Evolutionary conservation across 495 filamentous ascomycete species (phyloP).

Genomic region (Penicillium soppii): DNA sequence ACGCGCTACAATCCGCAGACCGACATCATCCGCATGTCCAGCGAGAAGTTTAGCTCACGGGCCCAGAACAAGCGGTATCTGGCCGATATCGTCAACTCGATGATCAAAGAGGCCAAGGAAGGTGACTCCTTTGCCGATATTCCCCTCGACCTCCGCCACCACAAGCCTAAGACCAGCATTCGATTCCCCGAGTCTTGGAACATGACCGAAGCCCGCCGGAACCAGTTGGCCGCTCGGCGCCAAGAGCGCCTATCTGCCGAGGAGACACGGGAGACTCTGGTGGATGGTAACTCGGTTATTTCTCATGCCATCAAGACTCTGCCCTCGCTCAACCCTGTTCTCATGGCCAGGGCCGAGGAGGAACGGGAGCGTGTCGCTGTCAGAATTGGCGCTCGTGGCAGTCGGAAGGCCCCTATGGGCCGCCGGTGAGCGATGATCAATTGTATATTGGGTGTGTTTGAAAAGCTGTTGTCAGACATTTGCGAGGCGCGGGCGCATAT

Average conservation of each 20-base stretch:
- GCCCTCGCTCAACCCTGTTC: conserved; percentile 36
- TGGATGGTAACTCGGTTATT: conserved; percentile 43
- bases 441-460: conserved; percentile 28
- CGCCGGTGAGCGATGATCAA: conserved; percentile 24
- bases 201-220: conserved; percentile 66
- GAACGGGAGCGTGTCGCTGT: conserved; percentile 43
- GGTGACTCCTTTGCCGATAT: conserved; percentile 84
- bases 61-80: conserved; percentile 97
- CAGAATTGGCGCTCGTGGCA: conserved; percentile 29
- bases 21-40: conserved; percentile 83
- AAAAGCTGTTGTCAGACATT: conserved; percentile 31
- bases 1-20: conserved; percentile 87
- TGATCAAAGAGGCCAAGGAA: conserved; percentile 78
- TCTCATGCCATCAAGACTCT: conserved; percentile 30
- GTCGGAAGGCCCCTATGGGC: conserved; percentile 27
- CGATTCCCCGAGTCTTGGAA: conserved; percentile 81
- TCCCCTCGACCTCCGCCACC: conserved; percentile 86
- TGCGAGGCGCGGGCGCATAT: conserved; percentile 40
- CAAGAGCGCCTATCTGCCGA: conserved; percentile 35
- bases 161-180: conserved; percentile 64
- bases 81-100: conserved; percentile 67
- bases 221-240: conserved; percentile 60
- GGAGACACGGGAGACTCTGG: conserved; percentile 22
- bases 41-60: conserved; percentile 80
- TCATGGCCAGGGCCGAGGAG: conserved; percentile 30